Evolutionary conservation across 2,329 filamentous ascomycete genomes (phyloP), one percentile per base, ranked within the genome.

Genomic region (Pseudomassariella vexata): DNA sequence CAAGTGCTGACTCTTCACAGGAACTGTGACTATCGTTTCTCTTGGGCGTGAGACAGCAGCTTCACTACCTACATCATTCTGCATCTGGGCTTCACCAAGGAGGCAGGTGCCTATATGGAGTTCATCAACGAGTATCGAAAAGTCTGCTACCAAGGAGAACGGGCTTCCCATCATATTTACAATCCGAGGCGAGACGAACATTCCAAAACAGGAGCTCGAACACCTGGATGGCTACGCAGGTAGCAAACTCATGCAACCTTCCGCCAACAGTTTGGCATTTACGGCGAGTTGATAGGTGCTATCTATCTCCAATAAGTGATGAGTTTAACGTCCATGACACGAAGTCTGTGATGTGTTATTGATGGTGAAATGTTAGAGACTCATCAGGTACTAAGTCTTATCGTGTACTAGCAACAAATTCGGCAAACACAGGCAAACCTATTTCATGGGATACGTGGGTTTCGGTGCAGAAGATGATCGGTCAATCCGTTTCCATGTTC

Each of bases 91-190:
- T 88, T 87, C 57, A 78, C 68, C 18, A 72, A 79, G 14, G 84
- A 89, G 55, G 83, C 83, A 4, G 80, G 88, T 51, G 77, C 81
- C 2, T 89, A 86, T 54, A 86, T 87, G 70, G 69, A 72, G 33
- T 89, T 87, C 51, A 86, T 89, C 42, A 84, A 75, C 56, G 74
- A 84, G 42, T 73, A 82, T 88, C 38, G 63, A 73, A 19, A 68
- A 75, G 38, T 78, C 78, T 2, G 68, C 75, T n/a, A 63, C 63
- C 6, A 52, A 68, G 1, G 72, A 79, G 30, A 74, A 76, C 19
- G 76, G 73, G 1, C 58, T 89, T 21, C 84, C 84, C 9, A 85
- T 89, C 49, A 88, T 89, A 83, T 87, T 88, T 50, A 85, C 79
- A 24, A 87, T 89, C 42, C 70, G 76, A 16, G 84, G 84, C 28